These are phyloP conservation scores for Leccinum disarticulatum DNA, from an alignment of 768 basidiomycete genomes.

Conservation along the genomic window DNA sequence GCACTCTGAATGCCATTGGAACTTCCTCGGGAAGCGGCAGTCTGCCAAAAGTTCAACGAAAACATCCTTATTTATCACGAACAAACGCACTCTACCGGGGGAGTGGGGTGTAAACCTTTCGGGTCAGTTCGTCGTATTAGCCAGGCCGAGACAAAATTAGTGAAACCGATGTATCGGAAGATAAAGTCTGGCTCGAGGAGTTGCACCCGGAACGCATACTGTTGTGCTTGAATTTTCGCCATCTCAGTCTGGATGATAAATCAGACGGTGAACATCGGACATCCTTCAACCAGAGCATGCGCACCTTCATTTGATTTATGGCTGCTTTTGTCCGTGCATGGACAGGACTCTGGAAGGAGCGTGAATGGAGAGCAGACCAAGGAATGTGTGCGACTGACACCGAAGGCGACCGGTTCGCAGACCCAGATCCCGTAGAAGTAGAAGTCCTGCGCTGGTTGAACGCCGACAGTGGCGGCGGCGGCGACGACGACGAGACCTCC, in stretches of 20 bases:
- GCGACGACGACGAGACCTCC: constrained; percentile 17
- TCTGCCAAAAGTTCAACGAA: constrained; percentile 39
- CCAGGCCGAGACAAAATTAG: constrained; percentile 93
- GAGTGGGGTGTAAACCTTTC: constrained; percentile 68
- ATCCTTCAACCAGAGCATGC: neutral
- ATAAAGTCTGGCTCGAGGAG: constrained; percentile 84
- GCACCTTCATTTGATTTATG: constrained; percentile 77
- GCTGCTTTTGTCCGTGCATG: constrained; percentile 77
- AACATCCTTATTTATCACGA: neutral
- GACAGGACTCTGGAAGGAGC: constrained; percentile 52
- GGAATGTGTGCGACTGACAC: constrained; percentile 46
- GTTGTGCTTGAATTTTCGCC: constrained; percentile 64
- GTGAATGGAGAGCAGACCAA: neutral
- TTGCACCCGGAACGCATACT: constrained; percentile 82
- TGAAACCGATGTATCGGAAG: constrained; percentile 76
- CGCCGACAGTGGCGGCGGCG: constrained; percentile 29
- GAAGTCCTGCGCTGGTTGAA: constrained; percentile 19
- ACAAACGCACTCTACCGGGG: constrained; percentile 58
- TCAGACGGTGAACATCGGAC: neutral
- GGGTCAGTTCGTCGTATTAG: constrained; percentile 89
- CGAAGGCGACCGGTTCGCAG: constrained; percentile 39
- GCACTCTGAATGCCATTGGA: constrained; percentile 77
- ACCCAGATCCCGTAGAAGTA: constrained; percentile 24
- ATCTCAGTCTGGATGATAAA: constrained; percentile 54
- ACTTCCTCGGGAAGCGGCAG: constrained; percentile 85